Conservation (phyloP, 2,329 filamentous ascomycete genomes). For the Fusarium sacchari region DNA sequence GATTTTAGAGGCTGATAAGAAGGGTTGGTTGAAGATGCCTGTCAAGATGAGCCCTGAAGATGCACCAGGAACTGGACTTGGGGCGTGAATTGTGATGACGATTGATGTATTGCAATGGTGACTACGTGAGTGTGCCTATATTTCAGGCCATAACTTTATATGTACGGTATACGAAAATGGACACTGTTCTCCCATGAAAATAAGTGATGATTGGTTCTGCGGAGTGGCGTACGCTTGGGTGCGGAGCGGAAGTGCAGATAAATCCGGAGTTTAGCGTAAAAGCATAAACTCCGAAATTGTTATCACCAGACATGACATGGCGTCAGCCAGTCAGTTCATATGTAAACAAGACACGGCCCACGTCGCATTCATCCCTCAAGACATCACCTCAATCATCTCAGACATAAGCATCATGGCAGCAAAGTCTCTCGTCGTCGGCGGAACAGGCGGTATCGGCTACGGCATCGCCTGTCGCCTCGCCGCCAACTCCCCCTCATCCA, state of each 20-base stretch:
- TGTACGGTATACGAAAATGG: background rate
- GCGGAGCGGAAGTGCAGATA: conserved; percentile 1
- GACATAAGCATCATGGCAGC: conserved; percentile 18
- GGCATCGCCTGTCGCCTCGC: conserved; percentile 51
- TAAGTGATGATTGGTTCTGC: background rate
- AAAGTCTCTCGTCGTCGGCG: conserved; percentile 49
- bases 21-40: conserved; percentile 26
- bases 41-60: conserved; percentile 5
- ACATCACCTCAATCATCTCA: background rate
- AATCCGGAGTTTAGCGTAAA: background rate
- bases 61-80: conserved; percentile 14
- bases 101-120: too few species aligned
- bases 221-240: background rate
- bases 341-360: conserved; percentile 2
- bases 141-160: background rate
- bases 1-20: conserved; percentile 17
- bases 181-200: background rate
- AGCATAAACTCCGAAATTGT: background rate
- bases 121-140: too few species aligned
- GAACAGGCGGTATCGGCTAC: conserved; percentile 50
- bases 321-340: background rate
- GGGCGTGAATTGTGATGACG: background rate
- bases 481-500: conserved; percentile 35
- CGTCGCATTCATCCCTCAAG: background rate
- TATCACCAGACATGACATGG: background rate